Conservation (phyloP, 176 grass and related monocot species). For the Echinochloa phyllopogon region DNA sequence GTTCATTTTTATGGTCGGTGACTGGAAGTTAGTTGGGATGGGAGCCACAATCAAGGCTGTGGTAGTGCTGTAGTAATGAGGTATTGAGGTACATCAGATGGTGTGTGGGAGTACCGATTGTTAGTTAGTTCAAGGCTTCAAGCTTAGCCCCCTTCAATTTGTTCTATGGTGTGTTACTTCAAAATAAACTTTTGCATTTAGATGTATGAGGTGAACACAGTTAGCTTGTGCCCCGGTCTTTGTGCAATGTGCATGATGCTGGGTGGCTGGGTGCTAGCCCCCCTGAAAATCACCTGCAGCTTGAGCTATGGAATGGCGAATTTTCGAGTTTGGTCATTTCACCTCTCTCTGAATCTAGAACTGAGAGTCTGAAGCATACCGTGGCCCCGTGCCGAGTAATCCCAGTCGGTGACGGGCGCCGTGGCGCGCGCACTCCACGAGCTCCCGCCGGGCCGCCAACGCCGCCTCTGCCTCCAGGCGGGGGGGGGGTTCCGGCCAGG, state of each 20-base stretch:
- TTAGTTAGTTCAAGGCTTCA: conserved; percentile 22
- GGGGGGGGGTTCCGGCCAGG: no score
- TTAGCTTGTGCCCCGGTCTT: neutral
- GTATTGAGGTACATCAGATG: neutral
- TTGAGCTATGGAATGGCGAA: neutral
- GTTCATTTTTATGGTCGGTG: conserved; percentile 18
- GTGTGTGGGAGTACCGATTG: neutral
- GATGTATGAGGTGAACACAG: neutral
- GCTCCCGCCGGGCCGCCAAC: neutral
- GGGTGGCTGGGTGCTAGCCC: neutral
- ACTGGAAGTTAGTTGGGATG: conserved; percentile 19
- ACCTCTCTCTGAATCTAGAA: neutral
- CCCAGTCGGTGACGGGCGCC: neutral
- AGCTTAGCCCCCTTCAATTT: conserved; percentile 20
- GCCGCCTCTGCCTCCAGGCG: neutral
- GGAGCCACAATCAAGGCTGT: conserved; percentile 14
- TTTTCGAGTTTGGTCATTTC: neutral
- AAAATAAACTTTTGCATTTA: neutral
- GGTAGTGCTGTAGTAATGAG: neutral
- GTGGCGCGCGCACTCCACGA: neutral
- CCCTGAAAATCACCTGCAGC: neutral
- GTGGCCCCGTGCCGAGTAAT: neutral
- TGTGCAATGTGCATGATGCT: neutral
- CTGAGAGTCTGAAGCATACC: neutral
- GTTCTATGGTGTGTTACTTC: neutral